A percentile compares a stretch with the other conserved stretches of the same genome.
phyloP scores from a whole-genome alignment of 2,329 filamentous ascomycete species.

The Pseudomassariella vexata region DNA sequence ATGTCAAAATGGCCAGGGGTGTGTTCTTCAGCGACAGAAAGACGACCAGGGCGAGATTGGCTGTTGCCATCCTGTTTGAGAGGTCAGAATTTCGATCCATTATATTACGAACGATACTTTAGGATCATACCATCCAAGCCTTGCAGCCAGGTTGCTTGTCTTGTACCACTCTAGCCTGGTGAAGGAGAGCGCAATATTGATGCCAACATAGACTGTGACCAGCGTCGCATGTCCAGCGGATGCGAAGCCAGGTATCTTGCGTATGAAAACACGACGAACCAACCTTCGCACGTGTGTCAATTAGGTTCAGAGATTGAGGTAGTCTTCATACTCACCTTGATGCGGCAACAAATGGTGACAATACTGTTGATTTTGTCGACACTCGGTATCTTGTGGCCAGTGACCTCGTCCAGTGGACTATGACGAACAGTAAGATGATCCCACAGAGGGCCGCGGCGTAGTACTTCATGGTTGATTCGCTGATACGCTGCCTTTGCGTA shows the following conservation, averaged over 20 bases:
- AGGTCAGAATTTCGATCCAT: constrained; percentile 10
- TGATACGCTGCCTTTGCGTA: constrained; percentile 5
- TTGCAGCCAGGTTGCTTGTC: constrained; percentile 20
- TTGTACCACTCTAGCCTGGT: constrained; percentile 15
- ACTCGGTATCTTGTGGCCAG: constrained; percentile 4
- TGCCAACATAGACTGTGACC: constrained; percentile 24
- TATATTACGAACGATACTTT: not conserved
- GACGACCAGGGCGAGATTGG: constrained; percentile 38
- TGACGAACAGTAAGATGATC: constrained; percentile 9
- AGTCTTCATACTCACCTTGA: constrained; percentile 6
- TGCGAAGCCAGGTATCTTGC: constrained; percentile 29
- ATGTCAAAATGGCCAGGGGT: constrained; percentile 34
- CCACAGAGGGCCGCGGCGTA: constrained; percentile 10
- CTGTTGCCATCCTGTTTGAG: constrained; percentile 34
- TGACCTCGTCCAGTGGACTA: constrained; percentile 9
- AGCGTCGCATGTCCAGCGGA: constrained; percentile 31
- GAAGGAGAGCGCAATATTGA: constrained; percentile 30
- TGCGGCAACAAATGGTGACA: constrained; percentile 8
- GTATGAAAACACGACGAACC: constrained; percentile 17
- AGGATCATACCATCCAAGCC: constrained; percentile 26
- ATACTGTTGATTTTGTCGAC: constrained; percentile 1
- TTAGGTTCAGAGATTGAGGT: not conserved
- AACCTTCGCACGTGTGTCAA: not conserved
- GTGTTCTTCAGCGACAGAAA: constrained; percentile 45
- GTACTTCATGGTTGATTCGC: constrained; percentile 7